Base-by-base conservation (phyloP, 2,329 filamentous ascomycete genomes). In the Botrytis galanthina region DNA sequence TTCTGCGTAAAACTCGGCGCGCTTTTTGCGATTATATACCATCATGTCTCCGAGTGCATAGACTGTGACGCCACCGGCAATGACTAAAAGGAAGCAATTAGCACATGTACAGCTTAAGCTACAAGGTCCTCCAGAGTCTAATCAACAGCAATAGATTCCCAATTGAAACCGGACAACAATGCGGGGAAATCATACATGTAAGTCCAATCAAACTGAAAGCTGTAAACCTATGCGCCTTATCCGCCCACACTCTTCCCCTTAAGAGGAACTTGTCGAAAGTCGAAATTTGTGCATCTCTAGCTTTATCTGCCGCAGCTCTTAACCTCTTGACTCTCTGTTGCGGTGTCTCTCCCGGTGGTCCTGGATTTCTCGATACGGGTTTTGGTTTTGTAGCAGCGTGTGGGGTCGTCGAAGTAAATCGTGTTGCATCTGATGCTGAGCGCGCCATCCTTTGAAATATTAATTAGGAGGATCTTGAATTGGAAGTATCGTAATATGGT, bases 401-500 rank as follows among this genome's bases (percentile, higher is more conserved):
- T 51, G 90, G 90, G 75, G 87, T 89, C 29, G 89, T 92, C 39
- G 90, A 84, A 26, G 91, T 93, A 83, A 93, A 96, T 81, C 92
- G 91, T 79, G 93, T 96, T 77, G 93, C 93, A 82, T 95, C 93
- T 79, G 89, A 89, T 81, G 92, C 90, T 83, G 89, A 93, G 81
- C 92, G 91, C 75, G 91, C 87, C 76, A 84, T 84, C 39, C 37
- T 72, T 54, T 59, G 46, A 20, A 39, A 37, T 32, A 57, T 62
- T 39, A 7, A 67, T 59, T 22, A 35, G 29, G 39, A 35, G 44
- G 57, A 54, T 54, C 54, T 46, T 37, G 39, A 69, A 57, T 44
- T 29, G 4, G 32, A 44, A 70, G 32, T 44, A 44, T 61, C 54
- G 35, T 69, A 37, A 42, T 35, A 26, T 72, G 16, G 67, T 42